Base-by-base conservation (phyloP, 805 yeast genomes). In the Yarrowia yakushimensis region DNA sequence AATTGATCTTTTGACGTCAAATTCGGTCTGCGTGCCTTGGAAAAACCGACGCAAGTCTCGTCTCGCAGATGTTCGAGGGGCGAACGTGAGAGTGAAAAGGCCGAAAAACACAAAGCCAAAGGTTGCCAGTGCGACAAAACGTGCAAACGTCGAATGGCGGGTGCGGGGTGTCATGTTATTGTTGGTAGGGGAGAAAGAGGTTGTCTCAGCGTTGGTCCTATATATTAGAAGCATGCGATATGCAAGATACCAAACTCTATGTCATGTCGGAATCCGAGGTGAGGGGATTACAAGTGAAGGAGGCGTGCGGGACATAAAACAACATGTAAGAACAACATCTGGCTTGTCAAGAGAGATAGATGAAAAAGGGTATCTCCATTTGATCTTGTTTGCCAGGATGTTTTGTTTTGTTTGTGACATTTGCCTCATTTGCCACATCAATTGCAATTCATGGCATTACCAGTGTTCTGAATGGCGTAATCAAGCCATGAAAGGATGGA, bases 41-140 rank as follows among this genome's bases (percentile, higher is more conserved):
- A 90, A 89, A 66, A 89, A 72, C 55, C 97, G 76, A 68, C 93
- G 80, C 68, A 88, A 83, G 72, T 92, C 97, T 66, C 96, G 77
- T 55, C 87, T 83, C 18, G 90, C 76, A 1, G 96, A 88, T 1
- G 97, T 89, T 63, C 97, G 74, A 1, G 97, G 97, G 15, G 90
- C 77, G 71, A 91, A 91, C 0, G 86, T 82, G 55, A 89, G 76
- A 41, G 88, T 82, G 70, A 88, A 84, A 2, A 81, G 77, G 15
- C 83, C 69, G 34, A 84, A 73, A 50, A 84, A 82, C 2, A 79
- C 60, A 1, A 84, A 64, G 1, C 89, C 88, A 22, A 83, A 34
- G 1, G 63, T 34, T 20, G 65, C 39, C 22, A 55, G 61, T 2
- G 61, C 61, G 4, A 41, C 48, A 22, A 55, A 55, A 10, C 61